Conservation (phyloP, 257 asterid species). For the Forsythia suspensa region DNA sequence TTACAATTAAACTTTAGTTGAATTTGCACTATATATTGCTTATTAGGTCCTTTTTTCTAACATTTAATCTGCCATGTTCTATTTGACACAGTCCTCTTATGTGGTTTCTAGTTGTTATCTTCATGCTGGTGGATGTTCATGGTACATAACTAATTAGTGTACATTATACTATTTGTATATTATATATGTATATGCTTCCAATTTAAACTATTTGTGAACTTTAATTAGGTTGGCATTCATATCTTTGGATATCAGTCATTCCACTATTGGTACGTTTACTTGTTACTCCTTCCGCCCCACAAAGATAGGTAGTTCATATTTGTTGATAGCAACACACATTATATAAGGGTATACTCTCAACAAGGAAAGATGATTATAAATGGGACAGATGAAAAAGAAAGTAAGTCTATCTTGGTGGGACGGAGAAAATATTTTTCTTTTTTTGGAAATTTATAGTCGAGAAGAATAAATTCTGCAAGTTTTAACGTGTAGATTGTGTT, state of each 20-base stretch:
- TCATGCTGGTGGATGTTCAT: slow-evolving; percentile 37
- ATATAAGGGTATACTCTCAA: too few species aligned
- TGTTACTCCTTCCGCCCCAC: too few species aligned
- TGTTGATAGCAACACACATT: too few species aligned
- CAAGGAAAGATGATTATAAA: too few species aligned
- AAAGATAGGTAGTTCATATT: too few species aligned
- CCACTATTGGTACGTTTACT: slow-evolving; percentile 32
- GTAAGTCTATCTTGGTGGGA: too few species aligned
- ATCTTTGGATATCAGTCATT: slow-evolving; percentile 38
- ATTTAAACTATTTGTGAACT: neutral
- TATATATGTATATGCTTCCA: too few species aligned
- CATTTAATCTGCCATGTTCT: neutral
- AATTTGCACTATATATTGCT: neutral
- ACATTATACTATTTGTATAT: neutral
- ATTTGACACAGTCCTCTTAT: slow-evolving; percentile 39
- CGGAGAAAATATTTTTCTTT: too few species aligned
- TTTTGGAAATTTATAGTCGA: too few species aligned
- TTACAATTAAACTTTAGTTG: neutral
- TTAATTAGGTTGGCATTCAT: slow-evolving; percentile 39
- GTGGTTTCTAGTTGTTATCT: slow-evolving; percentile 46
- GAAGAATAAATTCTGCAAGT: neutral
- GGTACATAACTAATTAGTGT: slow-evolving; percentile 18
- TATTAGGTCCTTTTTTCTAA: neutral
- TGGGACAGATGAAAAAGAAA: too few species aligned
- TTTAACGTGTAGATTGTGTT: slow-evolving; percentile 24